Evolutionary conservation across 768 basidiomycete species (phyloP), one percentile per base, ranked within the genome.

Genomic region (Xanthoconium purpureum): DNA sequence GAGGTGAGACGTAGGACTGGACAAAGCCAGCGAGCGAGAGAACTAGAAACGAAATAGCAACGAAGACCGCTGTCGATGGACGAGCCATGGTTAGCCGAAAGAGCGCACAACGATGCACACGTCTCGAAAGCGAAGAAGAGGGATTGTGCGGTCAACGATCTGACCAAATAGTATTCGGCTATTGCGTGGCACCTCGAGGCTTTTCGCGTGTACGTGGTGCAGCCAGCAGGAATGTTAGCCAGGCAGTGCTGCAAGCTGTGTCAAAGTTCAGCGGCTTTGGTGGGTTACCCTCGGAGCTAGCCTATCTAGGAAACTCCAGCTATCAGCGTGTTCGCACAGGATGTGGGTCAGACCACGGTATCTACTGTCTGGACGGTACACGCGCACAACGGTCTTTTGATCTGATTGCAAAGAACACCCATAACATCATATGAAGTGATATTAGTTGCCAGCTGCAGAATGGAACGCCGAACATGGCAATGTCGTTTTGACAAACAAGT

Each of bases 1-100:
- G 64, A 28, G 64, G 70, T 14, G 71, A 67, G 28, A 61, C 66
- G 29, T 68, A 66, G 47, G 70, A 71, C 43, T 71, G 70, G 9
- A 60, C 62, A 42, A 63, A 56, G 52, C 70, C 71, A 45, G 70
- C 70, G 37, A 71, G 60, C 32, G 70, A 71, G 47, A 71, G 59
- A 15, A 71, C 37, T 13, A 71, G 55, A 47, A 73, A 48, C 24
- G 70, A 62, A 44, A 70, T 30, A 11, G 58, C 52, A 18, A 68
- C 33, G 32, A 70, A 59, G 47, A 58, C 45, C 37, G 55, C 40
- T n/a, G 63, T 58, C 47, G 60, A 51, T 38, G 52, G 44, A 44
- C 61, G 71, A 54, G 70, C 54, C 71, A 71, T 71, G 17, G 40
- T 40, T 49, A 47, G 33, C 24, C 35, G 13, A 40, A 36, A 18